phyloP scores from a whole-genome alignment of 768 basidiomycete species.

The Royoungia palumana region DNA sequence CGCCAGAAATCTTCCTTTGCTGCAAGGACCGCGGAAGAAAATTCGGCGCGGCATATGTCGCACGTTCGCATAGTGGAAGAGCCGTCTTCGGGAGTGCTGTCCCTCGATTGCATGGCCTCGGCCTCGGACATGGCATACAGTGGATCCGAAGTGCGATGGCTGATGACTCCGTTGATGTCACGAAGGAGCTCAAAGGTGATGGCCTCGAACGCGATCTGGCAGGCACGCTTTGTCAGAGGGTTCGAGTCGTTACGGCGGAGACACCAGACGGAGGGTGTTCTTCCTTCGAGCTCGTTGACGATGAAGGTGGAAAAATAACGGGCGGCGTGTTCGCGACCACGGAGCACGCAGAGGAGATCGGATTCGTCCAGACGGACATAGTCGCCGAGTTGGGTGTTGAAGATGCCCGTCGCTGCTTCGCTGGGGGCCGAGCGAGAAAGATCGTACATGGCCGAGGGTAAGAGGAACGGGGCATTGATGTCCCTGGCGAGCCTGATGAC shows the following conservation, averaged over 20 bases:
- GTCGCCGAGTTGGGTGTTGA: slow-evolving; percentile 36
- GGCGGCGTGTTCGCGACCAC: slow-evolving; percentile 68
- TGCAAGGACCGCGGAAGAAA: slow-evolving; percentile 54
- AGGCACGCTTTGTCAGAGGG: slow-evolving; percentile 46
- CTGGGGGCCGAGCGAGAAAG: slow-evolving; percentile 67
- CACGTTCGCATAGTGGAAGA: slow-evolving; percentile 53
- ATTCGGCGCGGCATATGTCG: slow-evolving; percentile 61
- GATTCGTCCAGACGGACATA: slow-evolving; percentile 39
- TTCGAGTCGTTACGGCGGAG: slow-evolving; percentile 47
- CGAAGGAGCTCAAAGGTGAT: slow-evolving; percentile 73
- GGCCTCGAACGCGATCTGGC: slow-evolving; percentile 69
- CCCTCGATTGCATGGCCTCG: slow-evolving; percentile 60
- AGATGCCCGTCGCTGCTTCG: slow-evolving; percentile 53
- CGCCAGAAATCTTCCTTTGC: slow-evolving; percentile 66
- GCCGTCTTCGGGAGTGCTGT: slow-evolving; percentile 42
- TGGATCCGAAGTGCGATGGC: slow-evolving; percentile 65
- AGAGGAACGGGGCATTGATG: slow-evolving; percentile 50
- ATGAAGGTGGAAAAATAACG: slow-evolving; percentile 77
- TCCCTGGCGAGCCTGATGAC: slow-evolving; percentile 66
- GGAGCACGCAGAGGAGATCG: slow-evolving; percentile 59
- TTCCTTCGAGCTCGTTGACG: slow-evolving; percentile 68
- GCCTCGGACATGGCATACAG: slow-evolving; percentile 68
- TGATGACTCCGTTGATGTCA: slow-evolving; percentile 66
- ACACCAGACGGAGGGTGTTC: slow-evolving; percentile 50
- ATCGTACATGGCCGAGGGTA: slow-evolving; percentile 79